These are phyloP conservation scores for Cystofilobasidium macerans DNA, from an alignment of 768 basidiomycete genomes.

Conservation along the genomic window DNA sequence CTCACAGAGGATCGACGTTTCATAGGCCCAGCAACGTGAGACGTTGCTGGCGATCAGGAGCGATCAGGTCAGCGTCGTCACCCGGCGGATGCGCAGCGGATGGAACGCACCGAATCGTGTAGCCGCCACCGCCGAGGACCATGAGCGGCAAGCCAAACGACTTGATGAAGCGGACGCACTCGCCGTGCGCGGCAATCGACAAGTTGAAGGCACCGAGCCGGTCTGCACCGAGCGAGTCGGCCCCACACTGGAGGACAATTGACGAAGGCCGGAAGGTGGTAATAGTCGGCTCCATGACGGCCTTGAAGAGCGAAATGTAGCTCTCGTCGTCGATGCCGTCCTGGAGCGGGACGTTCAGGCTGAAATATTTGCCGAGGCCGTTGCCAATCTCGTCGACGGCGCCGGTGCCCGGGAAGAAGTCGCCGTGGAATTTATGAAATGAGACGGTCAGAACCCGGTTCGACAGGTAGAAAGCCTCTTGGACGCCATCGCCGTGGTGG, in stretches of 20 bases:
- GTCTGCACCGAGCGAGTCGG: conserved; percentile 90
- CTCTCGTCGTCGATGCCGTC: conserved; percentile 97
- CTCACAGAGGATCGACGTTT: conserved; percentile 84
- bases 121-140: conserved; percentile 89
- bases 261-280: conserved; percentile 72
- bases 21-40: conserved; percentile 97
- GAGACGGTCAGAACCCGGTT: conserved; percentile 98
- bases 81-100: too few species aligned
- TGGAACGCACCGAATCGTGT: conserved; percentile 55
- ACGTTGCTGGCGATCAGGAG: conserved; percentile 57
- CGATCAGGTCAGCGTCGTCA: too few species aligned
- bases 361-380: conserved; percentile 85
- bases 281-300: conserved; percentile 88
- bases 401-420: conserved; percentile 97
- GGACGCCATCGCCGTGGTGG: conserved; percentile 96
- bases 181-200: conserved; percentile 92
- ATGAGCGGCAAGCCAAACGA: conserved; percentile 82
- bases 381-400: conserved; percentile 79
- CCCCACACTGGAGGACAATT: conserved; percentile 94
- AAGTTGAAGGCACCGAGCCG: conserved; percentile 94
- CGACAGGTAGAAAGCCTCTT: conserved; percentile 93
- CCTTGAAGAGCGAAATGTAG: conserved; percentile 90
- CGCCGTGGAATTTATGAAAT: conserved; percentile 97
- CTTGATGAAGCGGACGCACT: conserved; percentile 94
- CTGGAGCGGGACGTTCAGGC: conserved; percentile 83